Evolutionary conservation across 1,284 basidiomycete genomes (phyloP), one percentile per base, ranked within the genome.

Genomic region (Baeospora myosura): DNA sequence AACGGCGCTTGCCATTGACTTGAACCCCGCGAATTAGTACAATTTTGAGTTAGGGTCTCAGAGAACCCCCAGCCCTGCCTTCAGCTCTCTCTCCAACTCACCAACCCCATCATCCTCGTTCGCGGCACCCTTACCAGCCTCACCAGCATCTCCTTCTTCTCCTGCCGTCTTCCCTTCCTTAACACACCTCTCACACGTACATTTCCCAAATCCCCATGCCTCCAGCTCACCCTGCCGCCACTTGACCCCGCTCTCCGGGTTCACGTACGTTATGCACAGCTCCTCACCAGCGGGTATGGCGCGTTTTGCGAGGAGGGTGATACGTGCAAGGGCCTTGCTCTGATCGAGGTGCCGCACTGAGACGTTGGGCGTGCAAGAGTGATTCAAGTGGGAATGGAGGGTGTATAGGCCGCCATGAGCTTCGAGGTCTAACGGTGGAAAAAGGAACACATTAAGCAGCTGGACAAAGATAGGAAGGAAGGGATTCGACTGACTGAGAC

Each of bases 301-400:
- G 2, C 67, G 56, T 36, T 69, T 71, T 1, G 89, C 82, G n/a
- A 88, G 57, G 24, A 89, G 60, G 0, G 81, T 79, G 51, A 90
- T 81, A 32, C 82, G 77, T 18, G 78, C 74, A 47, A 79, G 74
- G 11, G 75, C 69, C 17, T 70, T 72, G 43, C 78, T 75, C 50
- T 75, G 74, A 59, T 86, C 71, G 46, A 78, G 62, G 55, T 82
- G 90, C 14, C 75, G 77, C 17, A 87, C 78, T 26, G 82, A 81
- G 33, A 86, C 52, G 56, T 90, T 92, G 0, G 91, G 88, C 3
- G 63, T 58, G 61, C 90, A 95, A 11, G 73, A 74, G 59, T 94
- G 91, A 62, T 94, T 94, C 29, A 94, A 59, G 56, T 93, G 88
- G 1, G 88, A 85, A 60, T 95, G 90, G 6, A 95, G 72, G 5